Evolutionary conservation across 164 flowering plant genomes (phyloP).

Genomic region (Stephania japonica): DNA sequence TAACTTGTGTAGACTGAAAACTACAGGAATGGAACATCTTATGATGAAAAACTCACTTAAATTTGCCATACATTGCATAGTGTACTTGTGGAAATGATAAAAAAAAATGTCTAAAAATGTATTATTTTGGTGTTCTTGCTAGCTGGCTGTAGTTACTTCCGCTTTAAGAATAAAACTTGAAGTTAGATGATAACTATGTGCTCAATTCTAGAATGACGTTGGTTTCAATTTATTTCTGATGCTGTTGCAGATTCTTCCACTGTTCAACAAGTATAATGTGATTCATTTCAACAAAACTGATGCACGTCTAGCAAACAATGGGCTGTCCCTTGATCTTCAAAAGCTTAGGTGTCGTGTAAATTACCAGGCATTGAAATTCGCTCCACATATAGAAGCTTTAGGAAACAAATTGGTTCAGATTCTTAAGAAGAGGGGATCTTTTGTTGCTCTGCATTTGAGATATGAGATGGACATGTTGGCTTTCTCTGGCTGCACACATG

Average conservation of each 20-base stretch:
- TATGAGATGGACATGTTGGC: conserved; percentile 98
- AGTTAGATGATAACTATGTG: background rate
- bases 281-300: conserved; percentile 82
- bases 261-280: conserved; percentile 50
- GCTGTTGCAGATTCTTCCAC: conserved; percentile 66
- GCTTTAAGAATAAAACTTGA: background rate
- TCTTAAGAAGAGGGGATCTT: conserved; percentile 62
- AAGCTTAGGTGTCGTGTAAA: conserved; percentile 84
- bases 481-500: conserved; percentile 88
- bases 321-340: conserved; percentile 61
- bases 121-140: background rate
- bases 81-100: background rate
- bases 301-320: conserved; percentile 81
- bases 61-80: background rate
- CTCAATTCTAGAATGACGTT: background rate
- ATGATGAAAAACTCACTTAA: background rate
- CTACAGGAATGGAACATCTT: background rate
- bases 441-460: conserved; percentile 78
- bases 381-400: conserved; percentile 65
- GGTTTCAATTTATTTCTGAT: background rate
- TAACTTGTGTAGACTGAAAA: background rate
- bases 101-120: background rate
- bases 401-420: conserved; percentile 63
- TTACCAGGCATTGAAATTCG: conserved; percentile 75
- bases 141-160: background rate